Evolutionary conservation across 2,329 filamentous ascomycete genomes (phyloP).

Genomic region (Fusarium xylarioides): DNA sequence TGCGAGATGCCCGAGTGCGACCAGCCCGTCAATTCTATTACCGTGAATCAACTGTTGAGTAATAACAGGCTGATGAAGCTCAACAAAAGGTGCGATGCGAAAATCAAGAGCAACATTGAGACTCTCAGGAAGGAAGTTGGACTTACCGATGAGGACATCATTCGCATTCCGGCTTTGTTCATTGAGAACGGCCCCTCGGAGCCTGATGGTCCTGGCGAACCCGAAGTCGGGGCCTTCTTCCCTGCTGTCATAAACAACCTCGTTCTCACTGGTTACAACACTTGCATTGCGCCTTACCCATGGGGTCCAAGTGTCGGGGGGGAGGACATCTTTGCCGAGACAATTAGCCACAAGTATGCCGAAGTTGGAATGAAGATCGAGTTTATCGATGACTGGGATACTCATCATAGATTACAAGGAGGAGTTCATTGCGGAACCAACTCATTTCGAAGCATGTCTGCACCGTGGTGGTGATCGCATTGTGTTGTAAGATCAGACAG

Average conservation of each 20-base stretch:
- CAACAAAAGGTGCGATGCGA: neutral
- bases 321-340: neutral
- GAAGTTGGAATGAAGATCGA: neutral
- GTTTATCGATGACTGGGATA: neutral
- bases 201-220: neutral
- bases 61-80: neutral
- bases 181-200: accelerated
- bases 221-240: neutral
- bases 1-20: accelerated
- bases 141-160: neutral
- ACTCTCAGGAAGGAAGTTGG: neutral
- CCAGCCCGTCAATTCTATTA: neutral
- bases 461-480: neutral
- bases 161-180: neutral
- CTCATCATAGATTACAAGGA: accelerated
- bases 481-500: no score
- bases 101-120: neutral
- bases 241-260: neutral
- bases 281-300: neutral
- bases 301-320: neutral
- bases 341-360: neutral
- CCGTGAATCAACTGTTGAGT: neutral
- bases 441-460: neutral
- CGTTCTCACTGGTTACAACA: neutral
- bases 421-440: neutral